phyloP scores from a whole-genome alignment of 2,329 filamentous ascomycete species.

The Dryadomyces sulphureus region DNA sequence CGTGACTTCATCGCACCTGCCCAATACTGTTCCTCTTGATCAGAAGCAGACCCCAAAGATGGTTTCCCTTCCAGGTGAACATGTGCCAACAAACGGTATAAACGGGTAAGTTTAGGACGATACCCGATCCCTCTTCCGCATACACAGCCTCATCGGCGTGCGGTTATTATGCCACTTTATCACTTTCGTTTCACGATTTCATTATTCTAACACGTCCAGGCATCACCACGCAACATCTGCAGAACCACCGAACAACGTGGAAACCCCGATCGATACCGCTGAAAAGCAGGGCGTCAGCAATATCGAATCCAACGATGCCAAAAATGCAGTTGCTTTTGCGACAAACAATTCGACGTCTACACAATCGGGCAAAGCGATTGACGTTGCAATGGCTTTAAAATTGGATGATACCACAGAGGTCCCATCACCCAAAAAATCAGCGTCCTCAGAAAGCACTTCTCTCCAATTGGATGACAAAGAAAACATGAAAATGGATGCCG shows the following conservation, averaged over 20 bases:
- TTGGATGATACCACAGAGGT: background rate
- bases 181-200: background rate
- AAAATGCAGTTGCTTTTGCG: conserved; percentile 6
- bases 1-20: conserved; percentile 33
- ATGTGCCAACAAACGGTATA: conserved; percentile 17
- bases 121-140: background rate
- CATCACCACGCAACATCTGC: background rate
- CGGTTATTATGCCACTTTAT: background rate
- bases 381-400: background rate
- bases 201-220: background rate
- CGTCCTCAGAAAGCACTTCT: background rate
- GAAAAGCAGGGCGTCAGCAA: background rate
- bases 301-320: background rate
- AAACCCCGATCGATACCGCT: background rate
- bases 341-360: background rate
- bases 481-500: background rate
- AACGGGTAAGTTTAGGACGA: conserved; percentile 39
- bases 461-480: background rate
- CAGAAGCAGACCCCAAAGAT: conserved; percentile 35
- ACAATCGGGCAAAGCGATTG: no score
- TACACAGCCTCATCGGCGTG: no score
- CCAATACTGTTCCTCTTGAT: conserved; percentile 26
- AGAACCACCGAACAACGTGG: background rate
- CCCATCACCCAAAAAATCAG: background rate
- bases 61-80: conserved; percentile 31